These are phyloP conservation scores for Mucor irregularis DNA, from an alignment of 371 early-diverging fungal genomes.

Conservation along the genomic window DNA sequence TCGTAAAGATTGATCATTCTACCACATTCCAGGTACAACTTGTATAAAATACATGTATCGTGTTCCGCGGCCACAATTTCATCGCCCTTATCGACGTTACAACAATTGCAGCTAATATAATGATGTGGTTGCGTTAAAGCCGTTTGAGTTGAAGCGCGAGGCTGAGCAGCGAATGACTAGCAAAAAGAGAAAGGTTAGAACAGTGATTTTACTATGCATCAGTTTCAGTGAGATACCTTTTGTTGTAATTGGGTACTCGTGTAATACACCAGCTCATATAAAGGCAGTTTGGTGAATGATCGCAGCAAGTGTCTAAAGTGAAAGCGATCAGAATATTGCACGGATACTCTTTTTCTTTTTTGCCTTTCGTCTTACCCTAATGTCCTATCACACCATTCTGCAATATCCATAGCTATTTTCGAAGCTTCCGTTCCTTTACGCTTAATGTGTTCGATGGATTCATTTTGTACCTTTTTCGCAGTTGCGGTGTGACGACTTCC, in stretches of 20 bases:
- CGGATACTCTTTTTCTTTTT: neutral
- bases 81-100: conserved; percentile 39
- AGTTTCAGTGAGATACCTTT: conserved; percentile 51
- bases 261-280: conserved; percentile 80
- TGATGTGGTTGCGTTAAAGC: conserved; percentile 75
- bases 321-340: neutral
- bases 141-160: conserved; percentile 80
- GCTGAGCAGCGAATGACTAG: conserved; percentile 81
- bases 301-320: conserved; percentile 44
- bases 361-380: conserved; percentile 40
- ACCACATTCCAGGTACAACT: conserved; percentile 89
- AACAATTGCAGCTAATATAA: conserved; percentile 81
- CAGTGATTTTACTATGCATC: neutral
- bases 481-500: conserved; percentile 51
- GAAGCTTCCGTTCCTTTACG: conserved; percentile 34
- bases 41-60: conserved; percentile 85
- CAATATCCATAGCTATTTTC: conserved; percentile 52
- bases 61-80: conserved; percentile 63
- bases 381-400: conserved; percentile 38
- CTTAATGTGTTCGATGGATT: conserved; percentile 38
- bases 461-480: conserved; percentile 41
- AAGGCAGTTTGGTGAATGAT: conserved; percentile 57
- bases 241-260: conserved; percentile 65
- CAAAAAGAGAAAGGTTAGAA: neutral
- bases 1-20: conserved; percentile 92